Base-by-base conservation (phyloP, 192 early-diverging fungal genomes). In the Backusella westeae region DNA sequence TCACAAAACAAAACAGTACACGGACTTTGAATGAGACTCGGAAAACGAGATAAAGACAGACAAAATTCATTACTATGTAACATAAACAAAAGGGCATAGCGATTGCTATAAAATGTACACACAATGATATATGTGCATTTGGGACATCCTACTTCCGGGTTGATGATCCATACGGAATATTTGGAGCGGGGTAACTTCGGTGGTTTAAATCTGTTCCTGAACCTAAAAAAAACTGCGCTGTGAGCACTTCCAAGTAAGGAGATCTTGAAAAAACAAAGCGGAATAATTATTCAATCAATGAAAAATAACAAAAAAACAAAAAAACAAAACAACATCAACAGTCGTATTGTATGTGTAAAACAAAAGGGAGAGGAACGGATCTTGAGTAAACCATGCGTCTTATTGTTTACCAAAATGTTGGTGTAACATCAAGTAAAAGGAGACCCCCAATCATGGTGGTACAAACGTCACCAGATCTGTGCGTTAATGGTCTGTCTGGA, bases 401-500 rank as follows among this genome's bases (percentile, higher is more conserved):
- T 59, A 59, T 59, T 59, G 53, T 59, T 59, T 59, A 59, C 26
- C n/a, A 59, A 59, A 59, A 59, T 10, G 23, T 26, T 23, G 10
- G 53, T 59, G 53, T 23, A 59, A 59, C 53, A 59, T 26, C 3
- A 21, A 9, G 23, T 2, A 26, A 59, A 23, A 26, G 23, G 53
- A 59, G 53, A 63, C 9, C n/a, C 56, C 12, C 29, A 7, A 14
- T 29, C 8, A 26, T 63, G 10, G 56, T 63, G 4, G 56, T 63
- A 63, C 56, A 29, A 63, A 10, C 26, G 23, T 69, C 68, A 69
- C 36, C 35, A 69, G 68, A 69, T 69, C 68, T 69, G 35, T 69
- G 68, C 68, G 68, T 69, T 23, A 39, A 69, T 36, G 36, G 38
- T 29, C 38, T 41, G 34, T 35, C 34, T 69, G 36, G 38, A 38